A percentile compares a stretch with the other conserved stretches of the same genome.
Conservation (phyloP, 1,284 basidiomycete genomes). For the Trichosporon sp. region DNA sequence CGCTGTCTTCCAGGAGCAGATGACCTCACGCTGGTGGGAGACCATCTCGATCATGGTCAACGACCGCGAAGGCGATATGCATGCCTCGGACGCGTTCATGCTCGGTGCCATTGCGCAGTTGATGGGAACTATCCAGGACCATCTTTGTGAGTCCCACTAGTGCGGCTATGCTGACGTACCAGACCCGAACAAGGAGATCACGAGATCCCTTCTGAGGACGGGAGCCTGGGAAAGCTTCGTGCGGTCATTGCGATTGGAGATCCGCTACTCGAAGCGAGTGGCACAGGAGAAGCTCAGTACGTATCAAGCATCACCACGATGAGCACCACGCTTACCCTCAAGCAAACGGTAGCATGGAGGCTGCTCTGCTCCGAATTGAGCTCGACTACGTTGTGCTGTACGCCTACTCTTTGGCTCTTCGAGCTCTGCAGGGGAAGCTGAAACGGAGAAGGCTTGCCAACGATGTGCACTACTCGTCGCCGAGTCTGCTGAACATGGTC, state of each 20-base stretch:
- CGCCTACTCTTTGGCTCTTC: slow-evolving; percentile 11
- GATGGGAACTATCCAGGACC: slow-evolving; percentile 14
- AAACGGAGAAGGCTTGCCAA: slow-evolving; percentile 2
- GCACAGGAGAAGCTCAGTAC: slow-evolving; percentile 9
- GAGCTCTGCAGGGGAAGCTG: slow-evolving; percentile 15
- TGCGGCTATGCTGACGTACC: not conserved
- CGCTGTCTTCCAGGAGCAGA: slow-evolving; percentile 14
- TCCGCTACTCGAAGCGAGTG: slow-evolving; percentile 7
- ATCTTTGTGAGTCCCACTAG: slow-evolving; percentile 8
- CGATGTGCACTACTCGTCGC: slow-evolving; percentile 11
- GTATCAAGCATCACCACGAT: not conserved
- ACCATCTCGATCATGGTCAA: slow-evolving; percentile 5
- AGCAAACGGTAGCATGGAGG: slow-evolving; percentile 8
- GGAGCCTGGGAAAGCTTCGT: slow-evolving; percentile 16
- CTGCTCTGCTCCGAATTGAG: slow-evolving; percentile 12
- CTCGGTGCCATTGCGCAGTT: slow-evolving; percentile 7
- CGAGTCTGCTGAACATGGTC: slow-evolving; percentile 15
- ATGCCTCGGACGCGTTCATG: slow-evolving; percentile 9
- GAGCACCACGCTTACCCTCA: not conserved
- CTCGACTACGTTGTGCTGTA: slow-evolving; percentile 17
- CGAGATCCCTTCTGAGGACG: slow-evolving; percentile 6
- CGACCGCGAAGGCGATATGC: not conserved
- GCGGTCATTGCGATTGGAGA: slow-evolving; percentile 9
- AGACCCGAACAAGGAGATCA: slow-evolving; percentile 14
- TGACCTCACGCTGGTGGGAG: slow-evolving; percentile 20